A percentile compares a stretch with the other conserved stretches of the same genome.
Evolutionary conservation across 192 early-diverging fungal genomes (phyloP).

Genomic region (Backusella australiensis): DNA sequence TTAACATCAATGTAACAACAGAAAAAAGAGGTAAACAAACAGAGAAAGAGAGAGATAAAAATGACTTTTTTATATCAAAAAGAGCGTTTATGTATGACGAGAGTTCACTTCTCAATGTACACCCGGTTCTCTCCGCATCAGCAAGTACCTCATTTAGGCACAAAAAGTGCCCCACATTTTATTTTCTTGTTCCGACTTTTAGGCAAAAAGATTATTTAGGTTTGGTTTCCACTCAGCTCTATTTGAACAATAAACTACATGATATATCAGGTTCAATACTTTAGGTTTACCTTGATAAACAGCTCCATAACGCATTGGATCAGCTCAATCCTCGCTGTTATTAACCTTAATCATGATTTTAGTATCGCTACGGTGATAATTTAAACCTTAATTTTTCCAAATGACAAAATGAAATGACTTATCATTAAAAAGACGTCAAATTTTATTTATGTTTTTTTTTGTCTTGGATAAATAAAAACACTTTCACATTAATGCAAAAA

Average conservation of each 20-base stretch:
- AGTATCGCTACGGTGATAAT: not conserved
- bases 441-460: not conserved
- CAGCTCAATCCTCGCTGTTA: not conserved
- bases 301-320: not conserved
- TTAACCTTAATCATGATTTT: not conserved
- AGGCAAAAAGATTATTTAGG: not conserved
- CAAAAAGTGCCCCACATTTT: not conserved
- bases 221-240: not conserved
- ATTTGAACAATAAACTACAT: not conserved
- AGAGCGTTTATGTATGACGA: not conserved
- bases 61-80: not conserved
- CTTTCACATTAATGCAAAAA: not conserved
- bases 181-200: not conserved
- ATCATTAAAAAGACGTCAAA: not conserved
- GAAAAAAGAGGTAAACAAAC: not conserved
- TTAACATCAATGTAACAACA: not conserved
- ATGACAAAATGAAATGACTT: not conserved
- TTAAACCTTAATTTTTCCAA: not conserved
- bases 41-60: not conserved
- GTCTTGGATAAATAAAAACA: not conserved
- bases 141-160: not conserved
- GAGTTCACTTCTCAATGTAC: conserved; percentile 3
- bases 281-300: not conserved
- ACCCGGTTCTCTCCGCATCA: conserved; percentile 2
- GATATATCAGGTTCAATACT: not conserved